Evolutionary conservation across 441 rosid genomes (phyloP).

Genomic region (Arabidopsis lyrata): DNA sequence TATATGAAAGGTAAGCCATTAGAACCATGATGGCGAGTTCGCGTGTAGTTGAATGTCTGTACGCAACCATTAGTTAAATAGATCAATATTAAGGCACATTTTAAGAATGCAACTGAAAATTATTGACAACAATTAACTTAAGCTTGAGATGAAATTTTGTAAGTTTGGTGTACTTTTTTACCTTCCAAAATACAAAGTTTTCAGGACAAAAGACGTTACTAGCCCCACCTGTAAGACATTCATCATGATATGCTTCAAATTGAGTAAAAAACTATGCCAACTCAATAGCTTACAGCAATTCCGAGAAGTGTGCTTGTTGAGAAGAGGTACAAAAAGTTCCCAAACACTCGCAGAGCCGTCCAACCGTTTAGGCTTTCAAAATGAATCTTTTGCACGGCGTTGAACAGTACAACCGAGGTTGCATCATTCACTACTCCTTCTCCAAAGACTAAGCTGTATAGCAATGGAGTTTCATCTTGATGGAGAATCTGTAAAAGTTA

Average conservation of each 20-base stretch:
- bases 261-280: background rate
- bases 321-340: slow-evolving; percentile 81
- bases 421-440: slow-evolving; percentile 98
- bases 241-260: slow-evolving; percentile 15
- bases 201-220: slow-evolving; percentile 68
- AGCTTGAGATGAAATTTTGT: background rate
- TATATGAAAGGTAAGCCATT: slow-evolving; percentile 91
- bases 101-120: slow-evolving; percentile 4
- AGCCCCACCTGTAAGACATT: slow-evolving; percentile 69
- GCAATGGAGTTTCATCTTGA: slow-evolving; percentile 88
- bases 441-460: slow-evolving; percentile 90
- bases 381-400: slow-evolving; percentile 81
- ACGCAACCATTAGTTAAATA: slow-evolving; percentile 21
- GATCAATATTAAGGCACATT: background rate
- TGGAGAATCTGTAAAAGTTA: slow-evolving; percentile 67
- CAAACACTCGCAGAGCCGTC: slow-evolving; percentile 54
- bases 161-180: slow-evolving; percentile 35
- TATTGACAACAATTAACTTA: background rate
- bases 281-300: slow-evolving; percentile 55
- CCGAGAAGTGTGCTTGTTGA: slow-evolving; percentile 82
- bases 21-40: slow-evolving; percentile 79
- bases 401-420: slow-evolving; percentile 84
- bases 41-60: slow-evolving; percentile 81
- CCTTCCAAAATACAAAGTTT: slow-evolving; percentile 75
- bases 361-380: slow-evolving; percentile 53